Evolutionary conservation across 208 protist species (phyloP), one percentile per base, ranked within the genome.

Genomic region (Crithidia fasciculata): DNA sequence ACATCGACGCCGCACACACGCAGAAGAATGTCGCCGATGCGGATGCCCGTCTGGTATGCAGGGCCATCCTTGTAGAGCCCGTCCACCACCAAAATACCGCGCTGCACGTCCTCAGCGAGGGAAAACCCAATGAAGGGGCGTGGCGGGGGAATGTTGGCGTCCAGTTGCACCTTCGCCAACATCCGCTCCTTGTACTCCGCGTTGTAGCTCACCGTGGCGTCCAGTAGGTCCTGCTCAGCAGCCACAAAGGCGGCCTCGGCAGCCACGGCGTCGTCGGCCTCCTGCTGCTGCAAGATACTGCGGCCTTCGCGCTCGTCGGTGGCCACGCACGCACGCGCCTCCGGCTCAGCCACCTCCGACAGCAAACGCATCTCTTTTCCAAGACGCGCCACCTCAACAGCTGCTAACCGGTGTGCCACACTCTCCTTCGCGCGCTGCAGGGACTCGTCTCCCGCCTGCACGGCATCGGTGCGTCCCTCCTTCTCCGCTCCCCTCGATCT

Each of bases 81-180:
- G 15, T 80, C 77, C 28, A 90, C 80, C 4, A 78, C 58, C 44
- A 90, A 56, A 4, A 72, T 60, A 2, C 74, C 41, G 5, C 79
- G 61, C 13, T 49, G 40, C 44, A 77, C 74, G 19, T 76, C 74
- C 61, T 87, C 83, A 16, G 72, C 69, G 2, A 88, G 72, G 0
- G 80, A 87, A 61, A 88, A 84, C 36, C 85, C 85, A 52, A 88
- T 80, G 68, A 90, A 90, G 0, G 80, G 80, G n/a, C 75, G 69
- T 5, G 81, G 78, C 5, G 69, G 65, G 15, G 49, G 55, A 47
- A 63, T 9, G 47, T 56, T 56, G 40, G 40, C 16, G 19, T 59
- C 64, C 9, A 62, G 53, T 9, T 8, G 45, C 39, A 41, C 44
- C 47, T 3, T 49, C 28, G 13, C 53, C 67, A 55, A 39, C 72